A percentile compares a stretch with the other conserved stretches of the same genome.
Conservation (phyloP, 1,139 yeast genomes). For the Pichia sp. region DNA sequence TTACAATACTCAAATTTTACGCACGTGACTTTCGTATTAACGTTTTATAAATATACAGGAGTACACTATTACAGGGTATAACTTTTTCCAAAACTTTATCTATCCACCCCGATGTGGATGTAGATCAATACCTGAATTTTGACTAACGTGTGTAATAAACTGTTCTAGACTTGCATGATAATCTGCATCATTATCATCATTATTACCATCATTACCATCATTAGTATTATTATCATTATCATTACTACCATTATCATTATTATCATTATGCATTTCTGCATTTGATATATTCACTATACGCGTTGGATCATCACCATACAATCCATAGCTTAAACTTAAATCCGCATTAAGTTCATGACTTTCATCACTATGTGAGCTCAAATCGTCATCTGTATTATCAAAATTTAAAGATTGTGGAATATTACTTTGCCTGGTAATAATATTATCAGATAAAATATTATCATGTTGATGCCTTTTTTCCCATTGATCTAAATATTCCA, state of each 20-base stretch:
- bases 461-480: constrained; percentile 6
- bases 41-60: too few species aligned
- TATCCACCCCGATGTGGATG: not conserved
- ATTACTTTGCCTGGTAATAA: constrained; percentile 1
- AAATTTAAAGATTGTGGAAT: not conserved
- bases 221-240: not conserved
- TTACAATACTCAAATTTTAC: too few species aligned
- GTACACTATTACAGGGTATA: too few species aligned
- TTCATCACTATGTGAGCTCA: not conserved
- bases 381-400: too few species aligned
- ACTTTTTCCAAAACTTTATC: not conserved
- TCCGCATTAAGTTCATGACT: not conserved
- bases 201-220: constrained; percentile 1
- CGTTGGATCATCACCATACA: constrained; percentile 12
- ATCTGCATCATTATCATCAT: not conserved
- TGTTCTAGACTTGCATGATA: constrained; percentile 3
- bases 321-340: constrained; percentile 6
- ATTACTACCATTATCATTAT: not conserved
- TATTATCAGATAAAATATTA: constrained; percentile 10
- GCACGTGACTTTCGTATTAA: too few species aligned
- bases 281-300: too few species aligned
- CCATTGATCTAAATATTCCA: constrained; percentile 13
- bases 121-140: constrained; percentile 10
- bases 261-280: not conserved
- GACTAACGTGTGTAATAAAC: constrained; percentile 1